These are phyloP conservation scores for Ceratocystis variospora DNA, from an alignment of 2,329 filamentous ascomycete species.

Conservation along the genomic window DNA sequence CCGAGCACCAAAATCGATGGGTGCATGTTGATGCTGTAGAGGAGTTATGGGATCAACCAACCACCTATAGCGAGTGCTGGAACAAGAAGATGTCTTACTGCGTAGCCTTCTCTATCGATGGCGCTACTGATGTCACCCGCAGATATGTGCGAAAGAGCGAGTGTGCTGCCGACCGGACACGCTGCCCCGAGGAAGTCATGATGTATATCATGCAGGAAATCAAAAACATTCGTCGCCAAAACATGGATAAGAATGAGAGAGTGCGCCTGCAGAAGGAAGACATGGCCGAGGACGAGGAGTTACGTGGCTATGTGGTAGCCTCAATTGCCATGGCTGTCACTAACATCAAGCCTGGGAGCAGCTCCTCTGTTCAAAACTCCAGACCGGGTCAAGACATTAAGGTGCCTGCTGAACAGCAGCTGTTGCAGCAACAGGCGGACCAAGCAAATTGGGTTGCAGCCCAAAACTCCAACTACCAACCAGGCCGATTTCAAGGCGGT, in stretches of 20 bases:
- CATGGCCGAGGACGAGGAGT: conserved; percentile 57
- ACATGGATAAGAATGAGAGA: conserved; percentile 74
- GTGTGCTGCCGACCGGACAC: conserved; percentile 59
- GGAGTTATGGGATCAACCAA: conserved; percentile 86
- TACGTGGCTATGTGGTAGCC: conserved; percentile 59
- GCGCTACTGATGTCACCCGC: conserved; percentile 51
- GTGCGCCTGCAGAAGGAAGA: conserved; percentile 73
- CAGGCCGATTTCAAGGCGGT: conserved; percentile 5
- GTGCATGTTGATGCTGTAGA: conserved; percentile 94
- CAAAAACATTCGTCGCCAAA: conserved; percentile 64
- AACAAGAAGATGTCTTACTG: conserved; percentile 94
- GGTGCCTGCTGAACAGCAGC: conserved; percentile 45
- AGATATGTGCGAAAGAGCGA: conserved; percentile 59
- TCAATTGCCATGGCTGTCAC: conserved; percentile 61
- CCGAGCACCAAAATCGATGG: conserved; percentile 84
- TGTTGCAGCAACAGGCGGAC: conserved; percentile 11
- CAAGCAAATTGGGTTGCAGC: conserved; percentile 15
- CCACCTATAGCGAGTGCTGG: conserved; percentile 89
- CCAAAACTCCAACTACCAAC: conserved; percentile 12
- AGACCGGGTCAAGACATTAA: conserved; percentile 41
- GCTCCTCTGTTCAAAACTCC: conserved; percentile 19
- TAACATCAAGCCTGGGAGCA: conserved; percentile 43
- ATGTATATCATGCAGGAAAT: conserved; percentile 89
- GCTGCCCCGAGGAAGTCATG: conserved; percentile 77
- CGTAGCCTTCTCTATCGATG: conserved; percentile 89